Evolutionary conservation across 1,284 basidiomycete species (phyloP).

Genomic region (Irpex sp.): DNA sequence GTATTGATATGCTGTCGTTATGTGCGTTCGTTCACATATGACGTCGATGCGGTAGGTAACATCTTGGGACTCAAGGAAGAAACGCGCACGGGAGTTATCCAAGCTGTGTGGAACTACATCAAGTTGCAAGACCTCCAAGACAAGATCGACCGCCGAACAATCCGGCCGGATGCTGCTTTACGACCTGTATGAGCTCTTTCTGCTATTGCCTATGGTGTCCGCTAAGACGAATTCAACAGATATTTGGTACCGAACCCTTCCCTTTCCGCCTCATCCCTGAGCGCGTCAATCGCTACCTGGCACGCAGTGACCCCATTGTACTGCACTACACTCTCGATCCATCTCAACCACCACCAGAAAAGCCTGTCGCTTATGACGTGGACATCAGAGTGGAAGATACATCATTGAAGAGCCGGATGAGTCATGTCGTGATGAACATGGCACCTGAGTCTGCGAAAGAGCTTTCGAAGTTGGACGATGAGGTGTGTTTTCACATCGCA

Average conservation of each 20-base stretch:
- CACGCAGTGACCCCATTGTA: conserved; percentile 78
- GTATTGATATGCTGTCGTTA: conserved; percentile 10
- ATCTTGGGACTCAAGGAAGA: conserved; percentile 84
- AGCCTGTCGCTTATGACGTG: conserved; percentile 77
- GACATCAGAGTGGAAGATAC: conserved; percentile 88
- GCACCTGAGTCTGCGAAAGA: conserved; percentile 66
- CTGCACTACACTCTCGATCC: conserved; percentile 78
- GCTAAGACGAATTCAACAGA: conserved; percentile 32
- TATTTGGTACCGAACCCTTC: conserved; percentile 61
- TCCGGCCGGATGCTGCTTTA: conserved; percentile 74
- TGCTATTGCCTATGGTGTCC: not conserved
- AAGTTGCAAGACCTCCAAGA: conserved; percentile 86
- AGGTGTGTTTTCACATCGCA: conserved; percentile 42
- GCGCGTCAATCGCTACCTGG: conserved; percentile 75
- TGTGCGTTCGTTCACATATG: not conserved
- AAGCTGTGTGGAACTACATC: conserved; percentile 90
- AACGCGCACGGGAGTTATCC: conserved; percentile 76
- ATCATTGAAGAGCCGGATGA: conserved; percentile 70
- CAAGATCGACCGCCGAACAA: conserved; percentile 78
- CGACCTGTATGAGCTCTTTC: conserved; percentile 43
- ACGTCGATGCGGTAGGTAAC: conserved; percentile 31
- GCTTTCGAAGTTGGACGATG: conserved; percentile 79
- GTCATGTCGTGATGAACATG: conserved; percentile 62
- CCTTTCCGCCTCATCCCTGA: conserved; percentile 84
- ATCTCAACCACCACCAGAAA: conserved; percentile 48